Base-by-base conservation (phyloP, 108 stramenopile genomes). In the Parmales sp. region DNA sequence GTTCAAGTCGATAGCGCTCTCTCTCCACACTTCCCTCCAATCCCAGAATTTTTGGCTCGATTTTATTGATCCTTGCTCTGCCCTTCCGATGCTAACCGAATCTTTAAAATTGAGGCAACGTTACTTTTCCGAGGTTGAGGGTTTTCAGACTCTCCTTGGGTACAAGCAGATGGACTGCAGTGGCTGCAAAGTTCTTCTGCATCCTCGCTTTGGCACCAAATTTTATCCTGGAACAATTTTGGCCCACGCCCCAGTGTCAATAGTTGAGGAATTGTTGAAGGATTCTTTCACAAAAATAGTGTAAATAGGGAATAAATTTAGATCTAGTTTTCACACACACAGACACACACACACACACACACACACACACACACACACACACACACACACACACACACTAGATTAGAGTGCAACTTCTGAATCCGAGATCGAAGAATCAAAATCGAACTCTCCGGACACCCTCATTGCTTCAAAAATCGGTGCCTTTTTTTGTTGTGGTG, bases 161-260 rank as follows among this genome's bases (percentile, higher is more conserved):
- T n/a, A n/a, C n/a, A n/a, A n/a, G n/a, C n/a, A n/a, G n/a, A n/a
- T n/a, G n/a, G n/a, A n/a, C n/a, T n/a, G n/a, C n/a, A n/a, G n/a
- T n/a, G n/a, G n/a, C n/a, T n/a, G n/a, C n/a, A n/a, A n/a, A n/a
- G n/a, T n/a, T n/a, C n/a, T n/a, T n/a, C n/a, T n/a, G n/a, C n/a
- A n/a, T 60, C 31, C 54, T 60, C 31, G 78, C 74, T 37, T 71
- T 44, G 26, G 8, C 41, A 8, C 41, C 16, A 11, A 8, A 43
- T 43, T 8, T 43, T 8, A 43, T 8, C 8, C 41, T 11, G 8
- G 16, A 8, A 43, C 41, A 43, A 16, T 11, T 11, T 11, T 43
- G 11, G 16, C 8, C 41, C 41, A 43, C n/a, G n/a, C n/a, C n/a
- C 41, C 41, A 16, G 16, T 43, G 16, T 43, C 41, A 43, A 43